Evolutionary conservation across 805 yeast species (phyloP).

Genomic region (Wickerhamiella spandovensis): DNA sequence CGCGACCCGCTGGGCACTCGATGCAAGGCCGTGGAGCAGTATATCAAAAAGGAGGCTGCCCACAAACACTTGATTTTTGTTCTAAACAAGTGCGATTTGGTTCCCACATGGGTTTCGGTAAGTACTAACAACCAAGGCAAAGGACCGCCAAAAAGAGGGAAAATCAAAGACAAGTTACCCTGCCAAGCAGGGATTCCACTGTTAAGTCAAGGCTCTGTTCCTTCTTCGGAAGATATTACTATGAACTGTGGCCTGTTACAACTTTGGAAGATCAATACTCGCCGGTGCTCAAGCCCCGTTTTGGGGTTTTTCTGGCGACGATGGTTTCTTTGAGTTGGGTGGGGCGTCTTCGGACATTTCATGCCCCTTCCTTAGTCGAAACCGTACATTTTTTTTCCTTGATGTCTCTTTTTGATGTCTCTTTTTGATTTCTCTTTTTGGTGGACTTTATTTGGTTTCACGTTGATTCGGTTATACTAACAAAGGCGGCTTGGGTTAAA

Average conservation of each 20-base stretch:
- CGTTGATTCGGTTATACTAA: slow-evolving; percentile 23
- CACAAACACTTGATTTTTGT: slow-evolving; percentile 93
- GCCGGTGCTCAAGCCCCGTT: slow-evolving; percentile 42
- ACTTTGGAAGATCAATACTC: slow-evolving; percentile 79
- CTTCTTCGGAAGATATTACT: slow-evolving; percentile 16
- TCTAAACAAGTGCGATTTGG: slow-evolving; percentile 92
- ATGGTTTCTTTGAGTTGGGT: slow-evolving; percentile 79
- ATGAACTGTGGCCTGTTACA: slow-evolving; percentile 81
- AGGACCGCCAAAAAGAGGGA: not conserved
- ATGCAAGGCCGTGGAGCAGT: slow-evolving; percentile 85
- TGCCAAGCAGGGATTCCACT: slow-evolving; percentile 41
- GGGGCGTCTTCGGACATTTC: slow-evolving; percentile 21
- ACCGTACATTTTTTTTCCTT: slow-evolving; percentile 41
- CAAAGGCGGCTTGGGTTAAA: slow-evolving; percentile 97
- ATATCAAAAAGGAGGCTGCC: slow-evolving; percentile 84
- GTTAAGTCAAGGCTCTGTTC: slow-evolving; percentile 36
- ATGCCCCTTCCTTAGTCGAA: slow-evolving; percentile 70
- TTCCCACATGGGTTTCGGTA: slow-evolving; percentile 99
- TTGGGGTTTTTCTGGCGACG: slow-evolving; percentile 31
- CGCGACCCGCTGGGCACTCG: slow-evolving; percentile 96
- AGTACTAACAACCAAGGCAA: slow-evolving; percentile 36
- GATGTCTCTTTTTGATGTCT: slow-evolving; percentile 3
- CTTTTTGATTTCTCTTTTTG: slow-evolving; percentile 9
- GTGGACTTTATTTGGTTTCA: not conserved
- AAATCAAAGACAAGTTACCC: not conserved